These are phyloP conservation scores for Dalechampia spathulata DNA, from an alignment of 441 rosid genomes.

Conservation along the genomic window DNA sequence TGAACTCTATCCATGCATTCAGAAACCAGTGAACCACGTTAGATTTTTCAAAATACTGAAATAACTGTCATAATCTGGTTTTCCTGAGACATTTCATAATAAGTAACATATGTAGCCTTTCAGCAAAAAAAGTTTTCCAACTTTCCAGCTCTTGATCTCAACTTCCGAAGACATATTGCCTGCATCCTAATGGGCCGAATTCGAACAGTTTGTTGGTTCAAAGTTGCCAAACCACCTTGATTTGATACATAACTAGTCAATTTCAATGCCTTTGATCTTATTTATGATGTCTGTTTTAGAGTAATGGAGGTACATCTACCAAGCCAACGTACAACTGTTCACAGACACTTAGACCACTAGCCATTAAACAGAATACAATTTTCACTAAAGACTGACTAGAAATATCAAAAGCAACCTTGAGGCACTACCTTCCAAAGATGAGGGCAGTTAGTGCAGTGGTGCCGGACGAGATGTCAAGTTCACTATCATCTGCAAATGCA, in stretches of 20 bases:
- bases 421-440: slow-evolving; percentile 50
- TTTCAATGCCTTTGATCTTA: no score
- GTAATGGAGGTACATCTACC: no score
- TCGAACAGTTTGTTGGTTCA: not conserved
- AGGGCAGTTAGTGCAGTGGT: slow-evolving; percentile 79
- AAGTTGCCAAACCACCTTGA: not conserved
- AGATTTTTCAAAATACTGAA: no score
- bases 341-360: not conserved
- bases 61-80: not conserved
- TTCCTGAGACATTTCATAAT: not conserved
- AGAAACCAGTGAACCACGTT: no score
- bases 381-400: slow-evolving; percentile 8
- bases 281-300: no score
- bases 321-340: no score
- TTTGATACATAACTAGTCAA: not conserved
- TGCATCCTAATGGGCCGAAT: not conserved
- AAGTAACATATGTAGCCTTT: not conserved
- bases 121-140: not conserved
- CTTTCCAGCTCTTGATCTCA: not conserved
- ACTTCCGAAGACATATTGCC: not conserved
- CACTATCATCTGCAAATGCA: slow-evolving; percentile 76
- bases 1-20: no score
- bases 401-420: not conserved
- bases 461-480: slow-evolving; percentile 85
- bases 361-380: not conserved